These are phyloP conservation scores for Pseudoturritis turrita DNA, from an alignment of 345 rosid genomes.

Conservation along the genomic window DNA sequence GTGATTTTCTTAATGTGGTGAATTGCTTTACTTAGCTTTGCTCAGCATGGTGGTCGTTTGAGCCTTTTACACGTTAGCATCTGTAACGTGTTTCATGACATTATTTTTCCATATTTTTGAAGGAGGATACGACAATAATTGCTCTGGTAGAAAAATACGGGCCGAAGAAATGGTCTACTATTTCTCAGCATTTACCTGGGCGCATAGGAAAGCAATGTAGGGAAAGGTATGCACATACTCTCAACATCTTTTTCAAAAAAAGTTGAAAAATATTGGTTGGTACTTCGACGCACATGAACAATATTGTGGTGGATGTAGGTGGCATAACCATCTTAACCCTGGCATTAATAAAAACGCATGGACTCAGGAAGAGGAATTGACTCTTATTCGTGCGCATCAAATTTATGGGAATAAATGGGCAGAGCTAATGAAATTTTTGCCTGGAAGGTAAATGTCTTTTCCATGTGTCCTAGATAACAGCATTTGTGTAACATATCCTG, in stretches of 20 bases:
- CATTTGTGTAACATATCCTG: background rate
- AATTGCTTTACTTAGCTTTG: conserved; percentile 7
- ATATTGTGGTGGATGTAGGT: conserved; percentile 48
- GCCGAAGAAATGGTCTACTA: conserved; percentile 98
- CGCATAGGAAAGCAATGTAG: conserved; percentile 99
- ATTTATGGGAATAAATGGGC: conserved; percentile 98
- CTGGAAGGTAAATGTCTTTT: conserved; percentile 73
- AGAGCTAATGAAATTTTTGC: conserved; percentile 88
- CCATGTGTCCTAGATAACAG: background rate
- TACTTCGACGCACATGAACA: conserved; percentile 9
- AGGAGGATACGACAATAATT: conserved; percentile 83
- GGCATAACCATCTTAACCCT: conserved; percentile 99
- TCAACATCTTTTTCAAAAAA: background rate
- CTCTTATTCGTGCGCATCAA: conserved; percentile 94
- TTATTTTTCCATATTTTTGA: conserved; percentile 13
- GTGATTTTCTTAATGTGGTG: conserved; percentile 39
- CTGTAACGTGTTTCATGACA: conserved; percentile 2
- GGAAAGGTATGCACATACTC: conserved; percentile 59
- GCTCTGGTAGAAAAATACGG: conserved; percentile 82
- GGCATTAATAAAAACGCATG: conserved; percentile 94
- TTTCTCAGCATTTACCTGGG: conserved; percentile 95
- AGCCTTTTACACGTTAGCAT: background rate
- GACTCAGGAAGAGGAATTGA: conserved; percentile 98
- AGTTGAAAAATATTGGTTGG: background rate
- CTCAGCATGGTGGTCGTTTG: background rate